Base-by-base conservation (phyloP, 805 yeast species). In the Candida patagonica region DNA sequence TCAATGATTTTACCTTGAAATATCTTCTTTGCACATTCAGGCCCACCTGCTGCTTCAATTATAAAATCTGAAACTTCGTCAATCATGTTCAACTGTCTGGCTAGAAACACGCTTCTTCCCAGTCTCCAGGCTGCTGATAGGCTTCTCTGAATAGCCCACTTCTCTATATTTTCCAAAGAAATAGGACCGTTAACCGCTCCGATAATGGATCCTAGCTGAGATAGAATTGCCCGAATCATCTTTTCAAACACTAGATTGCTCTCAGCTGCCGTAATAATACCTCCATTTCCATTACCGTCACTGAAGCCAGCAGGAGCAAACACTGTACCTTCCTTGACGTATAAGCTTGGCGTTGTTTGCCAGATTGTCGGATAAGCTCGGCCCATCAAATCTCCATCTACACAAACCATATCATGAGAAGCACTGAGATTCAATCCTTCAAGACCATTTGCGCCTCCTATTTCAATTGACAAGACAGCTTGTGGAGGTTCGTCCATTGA, bases 81-180 rank as follows among this genome's bases (percentile, higher is more conserved):
- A 27, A 67, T 54, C 35, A 63, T 63, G 10, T 60, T 54, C 8
- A 53, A 57, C 38, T 63, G 65, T 32, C 61, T 54, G 1, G 72
- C 66, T 15, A 62, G 50, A 25, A 48, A 47, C 2, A 68, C 66
- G 2, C 71, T 71, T 40, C 66, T 56, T 5, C 74, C 74, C 37
- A 70, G 60, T 52, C 73, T 59, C 74, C 74, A 70, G 2, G 73
- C 66, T 13, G 60, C 45, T 1, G 73, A 68, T 9, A 65, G 26
- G 15, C 70, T 52, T 42, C 61, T 57, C 32, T 48, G 52, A 19
- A 67, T 59, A 6, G 62, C 59, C 30, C 52, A 55, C 6, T 45
- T 30, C 4, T 49, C 31, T 40, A 63, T 50, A 15, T 60, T 53
- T 1, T 48, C 45, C 9, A 49, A 43, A 6, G 52, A 52, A 63